Percentiles rank a stretch among this genome's conserved stretches.
Evolutionary conservation across 2,329 filamentous ascomycete genomes (phyloP).

Genomic region (Trichoderma hamatum): DNA sequence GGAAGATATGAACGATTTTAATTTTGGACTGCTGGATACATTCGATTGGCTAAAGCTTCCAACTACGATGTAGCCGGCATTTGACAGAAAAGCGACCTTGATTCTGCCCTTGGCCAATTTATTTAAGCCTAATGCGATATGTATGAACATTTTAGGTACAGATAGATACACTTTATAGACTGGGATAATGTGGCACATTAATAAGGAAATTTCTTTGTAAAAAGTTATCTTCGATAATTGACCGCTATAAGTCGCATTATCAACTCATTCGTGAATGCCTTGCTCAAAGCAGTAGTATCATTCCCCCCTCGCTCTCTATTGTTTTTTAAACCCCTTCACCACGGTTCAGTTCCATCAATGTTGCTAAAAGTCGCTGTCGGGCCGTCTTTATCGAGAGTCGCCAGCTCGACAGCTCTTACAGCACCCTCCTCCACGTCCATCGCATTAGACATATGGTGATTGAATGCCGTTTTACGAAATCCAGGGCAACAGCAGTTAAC

Average conservation of each 20-base stretch:
- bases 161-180: background rate
- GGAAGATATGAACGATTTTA: constrained; percentile 40
- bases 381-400: constrained; percentile 4
- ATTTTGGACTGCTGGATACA: constrained; percentile 53
- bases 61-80: background rate
- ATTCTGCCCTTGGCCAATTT: background rate
- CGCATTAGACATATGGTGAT: background rate
- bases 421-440: constrained; percentile 22
- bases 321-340: background rate
- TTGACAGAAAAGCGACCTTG: background rate
- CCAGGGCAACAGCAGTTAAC: constrained; percentile 20
- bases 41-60: constrained; percentile 49
- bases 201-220: background rate
- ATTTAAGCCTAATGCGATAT: background rate
- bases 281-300: background rate
- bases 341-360: constrained; percentile 18
- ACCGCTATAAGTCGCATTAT: background rate
- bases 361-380: constrained; percentile 20
- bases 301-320: background rate
- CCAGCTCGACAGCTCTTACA: constrained; percentile 11
- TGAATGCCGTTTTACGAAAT: constrained; percentile 11
- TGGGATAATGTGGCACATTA: background rate
- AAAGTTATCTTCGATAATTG: background rate
- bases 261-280: background rate
- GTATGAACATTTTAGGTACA: background rate